Conservation (phyloP, 2,329 filamentous ascomycete species). For the Magnaporthiopsis incrustans region DNA sequence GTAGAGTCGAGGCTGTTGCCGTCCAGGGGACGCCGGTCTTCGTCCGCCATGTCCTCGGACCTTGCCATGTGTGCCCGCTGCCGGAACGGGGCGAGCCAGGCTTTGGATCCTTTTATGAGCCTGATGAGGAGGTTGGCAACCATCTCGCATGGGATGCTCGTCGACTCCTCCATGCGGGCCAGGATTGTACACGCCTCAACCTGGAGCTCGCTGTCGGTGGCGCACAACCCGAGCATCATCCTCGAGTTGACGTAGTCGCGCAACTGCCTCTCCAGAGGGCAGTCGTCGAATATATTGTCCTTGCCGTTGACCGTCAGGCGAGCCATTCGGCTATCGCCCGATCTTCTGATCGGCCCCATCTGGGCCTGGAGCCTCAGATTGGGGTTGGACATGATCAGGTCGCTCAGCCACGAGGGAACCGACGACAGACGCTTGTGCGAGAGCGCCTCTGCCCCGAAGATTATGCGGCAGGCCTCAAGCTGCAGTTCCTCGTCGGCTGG, state of each 20-base stretch:
- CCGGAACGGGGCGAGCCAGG: conserved; percentile 50
- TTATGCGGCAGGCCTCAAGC: conserved; percentile 50
- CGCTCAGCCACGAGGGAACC: conserved; percentile 46
- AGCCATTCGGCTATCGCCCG: conserved; percentile 38
- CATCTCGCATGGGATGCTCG: conserved; percentile 38
- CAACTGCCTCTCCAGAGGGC: conserved; percentile 46
- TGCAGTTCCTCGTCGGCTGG: conserved; percentile 47
- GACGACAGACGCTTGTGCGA: conserved; percentile 30
- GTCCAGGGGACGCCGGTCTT: conserved; percentile 41
- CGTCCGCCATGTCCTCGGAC: conserved; percentile 44
- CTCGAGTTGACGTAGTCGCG: conserved; percentile 44
- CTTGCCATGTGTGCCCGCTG: conserved; percentile 49
- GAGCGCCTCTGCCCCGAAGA: conserved; percentile 44
- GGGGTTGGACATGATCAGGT: conserved; percentile 45
- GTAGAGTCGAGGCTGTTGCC: conserved; percentile 49
- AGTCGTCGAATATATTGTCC: conserved; percentile 47
- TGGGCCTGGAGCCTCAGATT: conserved; percentile 34
- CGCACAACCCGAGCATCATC: conserved; percentile 46
- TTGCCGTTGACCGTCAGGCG: conserved; percentile 49
- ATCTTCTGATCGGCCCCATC: conserved; percentile 38
- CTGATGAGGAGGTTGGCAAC: conserved; percentile 50
- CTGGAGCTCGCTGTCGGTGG: conserved; percentile 53
- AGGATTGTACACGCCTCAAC: conserved; percentile 51
- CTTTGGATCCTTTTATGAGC: conserved; percentile 37
- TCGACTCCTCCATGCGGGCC: conserved; percentile 45